Base-by-base conservation (phyloP, 2,329 filamentous ascomycete species). In the Penicillium sp. region DNA sequence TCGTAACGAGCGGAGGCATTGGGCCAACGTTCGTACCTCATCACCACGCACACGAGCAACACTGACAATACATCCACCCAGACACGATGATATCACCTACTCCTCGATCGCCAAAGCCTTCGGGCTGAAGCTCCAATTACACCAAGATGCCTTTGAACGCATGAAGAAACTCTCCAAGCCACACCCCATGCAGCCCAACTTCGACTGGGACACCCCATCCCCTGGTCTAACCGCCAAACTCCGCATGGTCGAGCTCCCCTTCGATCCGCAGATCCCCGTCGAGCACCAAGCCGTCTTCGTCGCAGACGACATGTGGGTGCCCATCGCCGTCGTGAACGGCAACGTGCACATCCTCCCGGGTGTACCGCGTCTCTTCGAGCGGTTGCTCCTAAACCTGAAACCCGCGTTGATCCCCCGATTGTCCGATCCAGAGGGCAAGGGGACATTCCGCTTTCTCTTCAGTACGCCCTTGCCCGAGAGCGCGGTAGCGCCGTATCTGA, bases 1-100 rank as follows among this genome's bases (percentile, higher is more conserved):
- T 98, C 30, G 86, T 96, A 4, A 96, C 92, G 5, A 92, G 85
- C 54, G 90, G 92, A 50, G 90, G 92, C 18, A 96, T 98, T 57
- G 90, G 90, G 8, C 92, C 92, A 49, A 96, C 90, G 84, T 90
- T 68, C 70, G 81, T 65, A 40, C 47, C 37, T n/a, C 11, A 12
- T 25, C 9, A 4, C 1, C 17, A 10, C 6, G 15, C 17, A 11
- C 11, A 32, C 22, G 8, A 29, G 10, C 15, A 7, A 14, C 20
- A 32, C 42, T 47, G 31, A 31, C 23, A 46, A 39, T 31, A 16
- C 12, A 29, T 14, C 27, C 14, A 13, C 5, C 25, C 52, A 93
- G 86, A 39, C 90, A 96, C 70, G 92, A 98, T 65, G 92, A 98
- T 61, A 96, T 96, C 52, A 96, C 92, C 16, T 98, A 98, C 68